A percentile compares a stretch with the other conserved stretches of the same genome.
Evolutionary conservation across 2,329 filamentous ascomycete species (phyloP).

Genomic region (Rhynchosporium agropyri): DNA sequence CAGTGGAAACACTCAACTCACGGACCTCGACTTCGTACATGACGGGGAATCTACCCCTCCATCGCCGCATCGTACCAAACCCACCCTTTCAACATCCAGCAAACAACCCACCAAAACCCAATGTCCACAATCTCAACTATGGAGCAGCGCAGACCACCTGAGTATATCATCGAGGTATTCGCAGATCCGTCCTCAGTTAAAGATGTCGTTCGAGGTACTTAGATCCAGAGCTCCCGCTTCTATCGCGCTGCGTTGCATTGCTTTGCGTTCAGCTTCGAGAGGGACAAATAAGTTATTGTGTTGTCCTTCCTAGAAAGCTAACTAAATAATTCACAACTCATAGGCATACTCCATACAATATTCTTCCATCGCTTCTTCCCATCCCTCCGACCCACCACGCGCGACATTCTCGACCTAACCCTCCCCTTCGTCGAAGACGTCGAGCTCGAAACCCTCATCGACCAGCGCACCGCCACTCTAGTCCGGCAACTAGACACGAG

Average conservation of each 20-base stretch:
- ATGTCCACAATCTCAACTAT: constrained; percentile 45
- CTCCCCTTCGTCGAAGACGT: constrained; percentile 87
- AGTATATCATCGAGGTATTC: constrained; percentile 93
- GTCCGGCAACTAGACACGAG: constrained; percentile 74
- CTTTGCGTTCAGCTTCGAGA: not conserved
- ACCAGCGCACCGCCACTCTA: constrained; percentile 79
- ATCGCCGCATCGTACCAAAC: constrained; percentile 21
- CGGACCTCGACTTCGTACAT: constrained; percentile 7
- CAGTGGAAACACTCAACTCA: constrained; percentile 11
- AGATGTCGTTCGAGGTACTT: constrained; percentile 86
- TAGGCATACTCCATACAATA: constrained; percentile 92
- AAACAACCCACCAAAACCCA: constrained; percentile 2
- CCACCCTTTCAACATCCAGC: not conserved
- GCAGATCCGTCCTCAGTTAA: constrained; percentile 87
- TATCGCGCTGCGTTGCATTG: not conserved
- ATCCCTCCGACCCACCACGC: constrained; percentile 76
- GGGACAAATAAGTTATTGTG: no score
- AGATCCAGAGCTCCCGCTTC: not conserved
- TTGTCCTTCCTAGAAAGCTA: no score
- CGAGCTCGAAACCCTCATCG: constrained; percentile 91
- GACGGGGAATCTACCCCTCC: constrained; percentile 29
- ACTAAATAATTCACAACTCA: not conserved
- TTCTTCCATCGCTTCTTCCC: constrained; percentile 99
- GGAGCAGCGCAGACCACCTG: constrained; percentile 70
- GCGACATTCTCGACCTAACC: constrained; percentile 88